A percentile compares a stretch with the other conserved stretches of the same genome.
Conservation (phyloP, 1,284 basidiomycete genomes). For the Flammula alnicola region DNA sequence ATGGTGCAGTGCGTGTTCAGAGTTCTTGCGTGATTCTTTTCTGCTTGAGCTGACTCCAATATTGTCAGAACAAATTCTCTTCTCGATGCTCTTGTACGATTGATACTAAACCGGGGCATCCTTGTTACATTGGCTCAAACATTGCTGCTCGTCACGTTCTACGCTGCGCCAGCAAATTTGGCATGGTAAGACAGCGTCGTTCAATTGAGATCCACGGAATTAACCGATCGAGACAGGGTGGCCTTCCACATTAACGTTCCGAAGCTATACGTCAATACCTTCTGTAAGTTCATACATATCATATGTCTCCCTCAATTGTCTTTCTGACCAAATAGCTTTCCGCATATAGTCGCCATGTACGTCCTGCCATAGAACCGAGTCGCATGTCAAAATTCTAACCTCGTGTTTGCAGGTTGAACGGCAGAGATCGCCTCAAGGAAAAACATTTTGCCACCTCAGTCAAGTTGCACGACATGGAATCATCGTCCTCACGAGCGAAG, state of each 20-base stretch:
- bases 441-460: conserved; percentile 8
- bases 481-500: conserved; percentile 17
- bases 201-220: no score
- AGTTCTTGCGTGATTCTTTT: not conserved
- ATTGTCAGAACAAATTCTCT: conserved; percentile 8
- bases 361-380: no score
- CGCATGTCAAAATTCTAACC: no score
- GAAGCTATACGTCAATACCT: conserved; percentile 11
- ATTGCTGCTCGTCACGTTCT: conserved; percentile 7
- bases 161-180: conserved; percentile 3
- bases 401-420: conserved; percentile 2
- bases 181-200: conserved; percentile 5
- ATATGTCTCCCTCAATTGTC: not conserved
- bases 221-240: no score
- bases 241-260: conserved; percentile 11
- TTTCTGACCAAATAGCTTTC: not conserved
- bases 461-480: not conserved
- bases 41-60: not conserved
- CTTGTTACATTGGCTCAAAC: conserved; percentile 11
- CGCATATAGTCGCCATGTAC: conserved; percentile 5
- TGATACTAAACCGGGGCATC: conserved; percentile 8
- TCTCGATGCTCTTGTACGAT: conserved; percentile 7
- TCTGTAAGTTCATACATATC: conserved; percentile 3
- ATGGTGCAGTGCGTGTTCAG: conserved; percentile 4
- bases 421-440: conserved; percentile 3